These are phyloP conservation scores for Fusarium virguliforme DNA, from an alignment of 2,329 filamentous ascomycete species.

Conservation along the genomic window DNA sequence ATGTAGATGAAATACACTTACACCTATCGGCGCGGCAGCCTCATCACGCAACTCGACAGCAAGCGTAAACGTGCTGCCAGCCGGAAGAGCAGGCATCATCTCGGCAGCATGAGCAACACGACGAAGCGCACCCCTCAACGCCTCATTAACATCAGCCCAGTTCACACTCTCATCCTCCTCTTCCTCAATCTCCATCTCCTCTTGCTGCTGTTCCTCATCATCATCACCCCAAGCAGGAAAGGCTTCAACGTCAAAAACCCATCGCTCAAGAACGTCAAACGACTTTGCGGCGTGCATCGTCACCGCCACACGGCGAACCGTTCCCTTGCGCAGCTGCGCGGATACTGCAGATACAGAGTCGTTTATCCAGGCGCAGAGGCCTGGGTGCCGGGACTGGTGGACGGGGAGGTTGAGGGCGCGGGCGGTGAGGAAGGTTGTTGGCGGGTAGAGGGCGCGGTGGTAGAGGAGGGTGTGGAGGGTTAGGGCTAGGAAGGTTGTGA, in stretches of 20 bases:
- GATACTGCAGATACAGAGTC: slow-evolving; percentile 83
- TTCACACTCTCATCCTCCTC: slow-evolving; percentile 57
- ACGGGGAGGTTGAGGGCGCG: slow-evolving; percentile 89
- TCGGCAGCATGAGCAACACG: slow-evolving; percentile 74
- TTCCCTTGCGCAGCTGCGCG: slow-evolving; percentile 75
- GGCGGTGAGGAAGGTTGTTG: slow-evolving; percentile 81
- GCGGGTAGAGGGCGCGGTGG: slow-evolving; percentile 85
- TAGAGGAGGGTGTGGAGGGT: slow-evolving; percentile 90
- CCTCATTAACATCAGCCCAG: slow-evolving; percentile 78
- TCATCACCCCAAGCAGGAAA: slow-evolving; percentile 62
- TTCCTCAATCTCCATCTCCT: slow-evolving; percentile 22
- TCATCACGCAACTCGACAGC: slow-evolving; percentile 80
- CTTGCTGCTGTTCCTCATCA: neutral
- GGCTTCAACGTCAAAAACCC: slow-evolving; percentile 71
- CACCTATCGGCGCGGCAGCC: slow-evolving; percentile 71
- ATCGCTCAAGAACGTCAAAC: slow-evolving; percentile 70
- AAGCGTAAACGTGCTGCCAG: slow-evolving; percentile 81
- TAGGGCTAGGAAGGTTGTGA: slow-evolving; percentile 85
- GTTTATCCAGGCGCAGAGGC: slow-evolving; percentile 87
- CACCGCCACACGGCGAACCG: slow-evolving; percentile 65
- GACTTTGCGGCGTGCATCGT: slow-evolving; percentile 62
- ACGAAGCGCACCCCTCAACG: slow-evolving; percentile 78
- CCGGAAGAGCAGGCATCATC: slow-evolving; percentile 71
- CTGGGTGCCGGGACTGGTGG: slow-evolving; percentile 88
- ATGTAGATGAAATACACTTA: slow-evolving; percentile 55